Percentiles rank a stretch among this genome's conserved stretches.
These are phyloP conservation scores for Rehmannia glutinosa DNA, from an alignment of 257 asterid genomes.

Conservation along the genomic window DNA sequence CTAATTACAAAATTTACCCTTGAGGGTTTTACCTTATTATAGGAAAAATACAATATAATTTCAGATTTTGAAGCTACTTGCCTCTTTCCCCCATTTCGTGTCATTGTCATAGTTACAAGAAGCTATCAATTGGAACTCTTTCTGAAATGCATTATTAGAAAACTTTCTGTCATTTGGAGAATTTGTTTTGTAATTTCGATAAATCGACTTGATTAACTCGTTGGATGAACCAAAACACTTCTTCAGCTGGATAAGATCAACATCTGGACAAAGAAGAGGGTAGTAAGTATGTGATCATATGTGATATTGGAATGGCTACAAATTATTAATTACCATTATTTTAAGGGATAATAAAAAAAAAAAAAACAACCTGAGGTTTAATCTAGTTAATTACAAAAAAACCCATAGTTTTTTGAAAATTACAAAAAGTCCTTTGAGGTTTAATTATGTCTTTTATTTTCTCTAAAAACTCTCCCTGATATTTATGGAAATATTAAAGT, in stretches of 20 bases:
- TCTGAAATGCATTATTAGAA: background rate
- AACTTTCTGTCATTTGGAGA: background rate
- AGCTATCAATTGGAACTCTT: constrained; percentile 38
- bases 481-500: too few relatives aligned
- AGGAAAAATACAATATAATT: too few relatives aligned
- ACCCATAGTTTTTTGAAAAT: too few relatives aligned
- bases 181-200: constrained; percentile 13
- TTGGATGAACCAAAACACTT: constrained; percentile 47
- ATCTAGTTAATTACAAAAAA: too few relatives aligned
- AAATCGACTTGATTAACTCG: constrained; percentile 40
- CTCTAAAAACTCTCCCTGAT: too few relatives aligned
- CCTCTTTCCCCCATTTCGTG: constrained; percentile 65
- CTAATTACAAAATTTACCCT: too few relatives aligned
- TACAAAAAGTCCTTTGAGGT: too few relatives aligned
- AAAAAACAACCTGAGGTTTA: too few relatives aligned
- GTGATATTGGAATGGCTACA: background rate
- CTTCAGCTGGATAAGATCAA: constrained; percentile 27
- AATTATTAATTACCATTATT: too few relatives aligned
- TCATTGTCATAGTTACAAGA: constrained; percentile 41
- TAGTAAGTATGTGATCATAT: background rate
- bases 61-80: constrained; percentile 6
- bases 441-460: too few relatives aligned
- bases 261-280: constrained; percentile 18
- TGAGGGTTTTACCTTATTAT: too few relatives aligned
- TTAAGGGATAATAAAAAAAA: too few relatives aligned